Evolutionary conservation across 2,329 filamentous ascomycete genomes (phyloP).

Genomic region (Anisogramma anomala): DNA sequence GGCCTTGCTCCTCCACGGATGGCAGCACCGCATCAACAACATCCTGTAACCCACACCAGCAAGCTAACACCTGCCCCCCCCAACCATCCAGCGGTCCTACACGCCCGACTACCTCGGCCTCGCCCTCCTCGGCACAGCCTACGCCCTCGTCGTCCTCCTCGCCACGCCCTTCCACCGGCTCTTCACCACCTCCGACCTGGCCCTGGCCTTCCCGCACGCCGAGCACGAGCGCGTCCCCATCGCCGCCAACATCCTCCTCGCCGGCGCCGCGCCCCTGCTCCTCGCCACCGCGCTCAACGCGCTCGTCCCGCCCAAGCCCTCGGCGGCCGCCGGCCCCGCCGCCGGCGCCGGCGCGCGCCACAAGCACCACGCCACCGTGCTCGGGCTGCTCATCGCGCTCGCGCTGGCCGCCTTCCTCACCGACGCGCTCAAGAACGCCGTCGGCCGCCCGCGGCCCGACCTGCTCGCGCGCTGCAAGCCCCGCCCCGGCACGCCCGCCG

Average conservation of each 20-base stretch:
- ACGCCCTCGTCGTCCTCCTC: conserved; percentile 53
- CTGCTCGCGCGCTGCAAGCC: conserved; percentile 71
- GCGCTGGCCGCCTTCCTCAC: conserved; percentile 73
- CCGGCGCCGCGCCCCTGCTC: conserved; percentile 57
- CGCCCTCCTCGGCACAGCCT: conserved; percentile 53
- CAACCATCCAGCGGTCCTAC: conserved; percentile 58
- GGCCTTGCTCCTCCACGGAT: too few relatives aligned
- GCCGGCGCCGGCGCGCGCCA: conserved; percentile 33
- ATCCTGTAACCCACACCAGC: too few relatives aligned
- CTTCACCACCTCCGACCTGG: conserved; percentile 77
- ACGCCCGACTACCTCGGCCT: conserved; percentile 81
- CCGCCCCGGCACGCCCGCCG: conserved; percentile 31
- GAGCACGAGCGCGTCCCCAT: conserved; percentile 73
- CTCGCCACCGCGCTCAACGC: conserved; percentile 56
- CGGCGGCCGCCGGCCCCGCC: too few relatives aligned
- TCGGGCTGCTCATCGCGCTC: conserved; percentile 68
- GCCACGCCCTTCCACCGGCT: conserved; percentile 86
- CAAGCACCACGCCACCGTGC: conserved; percentile 74
- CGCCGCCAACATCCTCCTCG: conserved; percentile 66
- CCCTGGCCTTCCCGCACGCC: conserved; percentile 79
- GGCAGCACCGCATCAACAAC: too few relatives aligned
- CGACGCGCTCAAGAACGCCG: conserved; percentile 81
- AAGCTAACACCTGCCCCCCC: neutral
- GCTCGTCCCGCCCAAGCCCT: conserved; percentile 41
- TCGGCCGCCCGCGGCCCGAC: conserved; percentile 59